Conservation (phyloP, 2,329 filamentous ascomycete species). For the Botryosphaeria dothidea region DNA sequence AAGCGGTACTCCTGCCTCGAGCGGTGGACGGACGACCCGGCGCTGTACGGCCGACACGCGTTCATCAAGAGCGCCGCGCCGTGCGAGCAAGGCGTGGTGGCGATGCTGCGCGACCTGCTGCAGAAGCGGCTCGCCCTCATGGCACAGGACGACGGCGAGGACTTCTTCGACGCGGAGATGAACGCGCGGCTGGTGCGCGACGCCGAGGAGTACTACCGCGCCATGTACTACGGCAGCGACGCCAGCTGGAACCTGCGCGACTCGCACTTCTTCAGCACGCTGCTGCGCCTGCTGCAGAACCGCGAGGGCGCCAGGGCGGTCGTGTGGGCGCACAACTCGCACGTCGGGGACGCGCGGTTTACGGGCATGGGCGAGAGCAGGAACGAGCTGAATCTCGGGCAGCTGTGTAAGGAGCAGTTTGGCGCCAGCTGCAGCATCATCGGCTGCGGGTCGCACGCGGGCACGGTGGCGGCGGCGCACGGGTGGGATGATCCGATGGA, state of each 20-base stretch:
- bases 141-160: constrained; percentile 46
- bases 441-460: constrained; percentile 52
- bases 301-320: no score
- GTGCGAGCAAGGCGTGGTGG: constrained; percentile 49
- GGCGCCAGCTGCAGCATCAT: constrained; percentile 46
- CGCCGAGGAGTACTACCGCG: constrained; percentile 54
- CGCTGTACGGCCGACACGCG: constrained; percentile 49
- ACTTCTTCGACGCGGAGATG: no score
- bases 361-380: no score
- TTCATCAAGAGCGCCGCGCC: constrained; percentile 38
- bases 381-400: no score
- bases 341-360: no score
- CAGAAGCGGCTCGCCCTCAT: constrained; percentile 36
- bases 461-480: constrained; percentile 54
- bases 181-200: no score
- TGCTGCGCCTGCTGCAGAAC: no score
- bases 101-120: constrained; percentile 49
- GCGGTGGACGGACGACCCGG: constrained; percentile 52
- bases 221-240: no score
- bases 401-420: no score
- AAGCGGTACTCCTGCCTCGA: constrained; percentile 49
- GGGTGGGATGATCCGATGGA: constrained; percentile 49
- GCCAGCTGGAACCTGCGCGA: no score
- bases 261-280: no score
- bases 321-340: no score